Evolutionary conservation across 75 land plant species (phyloP), one percentile per base, ranked within the genome.

Genomic region (Pinus albicaulis): DNA sequence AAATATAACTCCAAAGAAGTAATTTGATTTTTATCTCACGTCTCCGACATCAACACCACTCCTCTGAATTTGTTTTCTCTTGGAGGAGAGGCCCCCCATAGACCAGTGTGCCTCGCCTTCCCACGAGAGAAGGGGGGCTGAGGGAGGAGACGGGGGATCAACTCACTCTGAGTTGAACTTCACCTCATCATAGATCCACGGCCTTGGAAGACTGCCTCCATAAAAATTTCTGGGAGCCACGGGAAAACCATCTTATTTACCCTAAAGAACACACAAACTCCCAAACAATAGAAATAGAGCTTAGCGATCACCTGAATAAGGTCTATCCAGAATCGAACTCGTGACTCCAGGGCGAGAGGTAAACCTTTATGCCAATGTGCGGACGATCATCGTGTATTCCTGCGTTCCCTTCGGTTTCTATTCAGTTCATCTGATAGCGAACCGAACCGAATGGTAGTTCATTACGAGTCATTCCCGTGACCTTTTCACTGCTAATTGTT

Each of bases 41-140:
- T n/a, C n/a, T n/a, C n/a, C n/a, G n/a, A n/a, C n/a, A n/a, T n/a
- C n/a, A n/a, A n/a, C n/a, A n/a, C n/a, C n/a, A n/a, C n/a, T n/a
- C n/a, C n/a, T n/a, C 72, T 90, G 92, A 68, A 84, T 82, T 2
- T 97, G 82, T 57, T 75, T 78, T 57, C 99, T 92, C 73, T 85
- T 71, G 81, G 75, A 77, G 74, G 85, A 85, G 56, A 87, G 83
- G 3, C 99, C 99, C 0, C 99, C 99, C 98, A 93, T 92, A 62
- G 89, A 85, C 99, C 99, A 96, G 82, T 82, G 92, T 4, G 92
- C 97, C 17, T 93, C 91, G 25, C 68, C 19, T 2, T 97, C 99
- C 99, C 99, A 94, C 14, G 86, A 76, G 31, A 96, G 77, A 17
- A 96, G 73, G 1, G 94, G 83, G 23, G 82, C 94, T 52, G 76